A percentile compares a stretch with the other conserved stretches of the same genome.
These are phyloP conservation scores for Phaeolepiota aurea DNA, from an alignment of 768 basidiomycete species.

Conservation along the genomic window DNA sequence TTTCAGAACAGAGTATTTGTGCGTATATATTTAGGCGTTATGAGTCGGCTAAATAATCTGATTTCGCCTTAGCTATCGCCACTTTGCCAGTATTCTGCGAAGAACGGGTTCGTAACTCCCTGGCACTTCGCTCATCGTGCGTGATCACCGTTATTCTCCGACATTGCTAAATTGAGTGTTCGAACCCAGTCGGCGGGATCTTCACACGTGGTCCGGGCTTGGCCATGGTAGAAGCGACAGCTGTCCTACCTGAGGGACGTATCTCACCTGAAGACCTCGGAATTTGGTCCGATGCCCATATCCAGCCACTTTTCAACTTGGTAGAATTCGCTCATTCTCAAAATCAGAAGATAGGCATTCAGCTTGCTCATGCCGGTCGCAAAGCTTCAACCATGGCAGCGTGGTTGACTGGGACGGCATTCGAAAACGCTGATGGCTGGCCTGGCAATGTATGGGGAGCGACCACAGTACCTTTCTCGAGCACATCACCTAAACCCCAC, in stretches of 20 bases:
- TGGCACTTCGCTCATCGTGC: conserved; percentile 36
- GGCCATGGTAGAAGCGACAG: conserved; percentile 57
- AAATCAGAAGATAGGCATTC: conserved; percentile 46
- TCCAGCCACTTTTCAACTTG: conserved; percentile 14
- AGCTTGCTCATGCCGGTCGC: conserved; percentile 53
- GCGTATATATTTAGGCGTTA: conserved; percentile 6
- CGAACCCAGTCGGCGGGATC: conserved; percentile 36
- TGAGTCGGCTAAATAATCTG: background rate
- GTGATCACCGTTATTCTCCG: background rate
- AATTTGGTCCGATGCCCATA: conserved; percentile 47
- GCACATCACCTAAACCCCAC: conserved; percentile 41
- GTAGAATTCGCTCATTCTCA: conserved; percentile 44
- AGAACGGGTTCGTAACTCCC: conserved; percentile 28
- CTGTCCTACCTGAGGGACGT: conserved; percentile 44
- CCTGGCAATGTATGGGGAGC: conserved; percentile 50
- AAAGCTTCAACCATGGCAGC: conserved; percentile 45
- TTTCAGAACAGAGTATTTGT: conserved; percentile 33
- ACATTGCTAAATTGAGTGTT: background rate
- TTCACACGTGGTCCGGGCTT: conserved; percentile 43
- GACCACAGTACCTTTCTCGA: conserved; percentile 35
- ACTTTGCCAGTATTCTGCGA: conserved; percentile 34
- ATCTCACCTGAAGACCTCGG: conserved; percentile 57
- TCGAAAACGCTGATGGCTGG: conserved; percentile 7
- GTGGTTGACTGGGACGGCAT: conserved; percentile 28
- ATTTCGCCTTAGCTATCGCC: conserved; percentile 27